These are phyloP conservation scores for Bothriochloa decipiens DNA, from an alignment of 176 grass and related monocot species.

Conservation along the genomic window DNA sequence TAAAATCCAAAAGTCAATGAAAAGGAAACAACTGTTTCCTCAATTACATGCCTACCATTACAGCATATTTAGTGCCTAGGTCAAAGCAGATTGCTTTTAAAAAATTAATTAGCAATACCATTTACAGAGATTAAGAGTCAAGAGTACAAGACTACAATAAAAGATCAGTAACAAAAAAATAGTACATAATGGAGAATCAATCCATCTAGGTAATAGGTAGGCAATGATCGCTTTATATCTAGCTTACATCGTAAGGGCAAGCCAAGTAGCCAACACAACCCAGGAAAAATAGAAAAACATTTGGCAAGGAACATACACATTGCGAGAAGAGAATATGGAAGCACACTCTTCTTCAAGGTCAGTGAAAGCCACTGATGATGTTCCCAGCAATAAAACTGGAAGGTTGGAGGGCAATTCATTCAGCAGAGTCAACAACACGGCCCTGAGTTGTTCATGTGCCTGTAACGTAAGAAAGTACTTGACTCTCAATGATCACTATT, in stretches of 20 bases:
- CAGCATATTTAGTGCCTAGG: conserved; percentile 4
- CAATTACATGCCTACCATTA: conserved; percentile 16
- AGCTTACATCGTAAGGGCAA: conserved; percentile 11
- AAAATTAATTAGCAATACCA: conserved; percentile 19
- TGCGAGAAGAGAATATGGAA: conserved; percentile 85
- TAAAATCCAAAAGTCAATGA: conserved; percentile 32
- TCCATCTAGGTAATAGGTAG: conserved; percentile 20
- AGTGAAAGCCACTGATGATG: conserved; percentile 69
- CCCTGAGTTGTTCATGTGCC: conserved; percentile 94
- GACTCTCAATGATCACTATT: conserved; percentile 22
- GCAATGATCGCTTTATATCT: neutral
- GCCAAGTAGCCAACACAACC: neutral
- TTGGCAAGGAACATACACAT: conserved; percentile 70
- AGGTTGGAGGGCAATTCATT: conserved; percentile 93
- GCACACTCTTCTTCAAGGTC: conserved; percentile 82
- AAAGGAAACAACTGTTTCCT: conserved; percentile 18
- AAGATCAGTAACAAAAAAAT: conserved; percentile 15
- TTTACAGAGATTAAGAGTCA: conserved; percentile 10
- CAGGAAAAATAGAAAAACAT: conserved; percentile 28
- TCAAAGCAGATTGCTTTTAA: conserved; percentile 32
- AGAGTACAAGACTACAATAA: neutral
- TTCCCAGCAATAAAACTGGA: conserved; percentile 88
- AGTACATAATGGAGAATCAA: conserved; percentile 7
- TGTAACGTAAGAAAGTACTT: conserved; percentile 46
- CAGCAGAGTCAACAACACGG: conserved; percentile 86